Evolutionary conservation across 2,329 filamentous ascomycete genomes (phyloP).

Genomic region (Madurella fahalii): DNA sequence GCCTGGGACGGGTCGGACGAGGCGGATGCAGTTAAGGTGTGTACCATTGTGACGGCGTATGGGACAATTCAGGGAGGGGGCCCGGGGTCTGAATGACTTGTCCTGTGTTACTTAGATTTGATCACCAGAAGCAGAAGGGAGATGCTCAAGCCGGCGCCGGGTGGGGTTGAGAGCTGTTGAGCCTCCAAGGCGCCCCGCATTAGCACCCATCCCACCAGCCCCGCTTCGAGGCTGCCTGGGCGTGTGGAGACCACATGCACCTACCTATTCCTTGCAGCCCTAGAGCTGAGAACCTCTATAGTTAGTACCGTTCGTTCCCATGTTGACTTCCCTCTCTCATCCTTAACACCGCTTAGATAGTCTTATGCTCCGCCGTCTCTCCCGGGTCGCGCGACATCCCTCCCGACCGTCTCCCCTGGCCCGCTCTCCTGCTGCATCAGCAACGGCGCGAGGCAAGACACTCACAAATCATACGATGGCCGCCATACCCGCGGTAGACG

Average conservation of each 20-base stretch:
- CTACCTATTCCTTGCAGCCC: not conserved
- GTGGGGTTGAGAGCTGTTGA: not conserved
- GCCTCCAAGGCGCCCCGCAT: constrained; percentile 5
- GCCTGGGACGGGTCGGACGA: not conserved
- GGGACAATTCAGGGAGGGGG: not conserved
- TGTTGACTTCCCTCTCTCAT: not conserved
- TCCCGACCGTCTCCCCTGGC: constrained; percentile 54
- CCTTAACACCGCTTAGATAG: not conserved
- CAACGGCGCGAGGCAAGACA: constrained; percentile 1
- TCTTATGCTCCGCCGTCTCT: constrained; percentile 71
- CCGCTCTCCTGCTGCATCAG: constrained; percentile 30
- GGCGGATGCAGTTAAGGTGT: not conserved
- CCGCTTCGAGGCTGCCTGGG: not conserved
- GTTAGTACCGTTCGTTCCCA: not conserved
- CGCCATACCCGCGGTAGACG: constrained; percentile 42
- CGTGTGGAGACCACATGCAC: not conserved
- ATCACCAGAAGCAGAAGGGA: not conserved
- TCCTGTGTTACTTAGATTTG: not conserved
- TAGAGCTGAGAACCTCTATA: not conserved
- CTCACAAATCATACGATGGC: constrained; percentile 38
- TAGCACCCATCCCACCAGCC: not conserved
- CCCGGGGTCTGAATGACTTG: not conserved
- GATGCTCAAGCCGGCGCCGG: not conserved
- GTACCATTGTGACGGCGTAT: constrained; percentile 11
- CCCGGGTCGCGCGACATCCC: constrained; percentile 69